A percentile compares a stretch with the other conserved stretches of the same genome.
These are phyloP conservation scores for Ceratocystis alfenasii DNA, from an alignment of 2,329 filamentous ascomycete species.

Conservation along the genomic window DNA sequence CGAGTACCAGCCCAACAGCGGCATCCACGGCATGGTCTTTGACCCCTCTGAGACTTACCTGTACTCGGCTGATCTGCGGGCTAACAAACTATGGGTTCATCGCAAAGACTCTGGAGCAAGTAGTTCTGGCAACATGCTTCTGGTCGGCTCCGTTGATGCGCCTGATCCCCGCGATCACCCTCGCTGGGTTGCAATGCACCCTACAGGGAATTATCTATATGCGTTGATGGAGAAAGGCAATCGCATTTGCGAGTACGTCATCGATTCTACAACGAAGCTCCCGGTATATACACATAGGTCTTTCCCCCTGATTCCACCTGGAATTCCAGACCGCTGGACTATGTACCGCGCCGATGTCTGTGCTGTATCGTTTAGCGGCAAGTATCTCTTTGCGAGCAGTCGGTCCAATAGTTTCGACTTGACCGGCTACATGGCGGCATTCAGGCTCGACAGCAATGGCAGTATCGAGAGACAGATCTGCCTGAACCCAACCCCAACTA, in stretches of 20 bases:
- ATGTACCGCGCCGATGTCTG: constrained; percentile 84
- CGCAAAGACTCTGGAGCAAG: constrained; percentile 39
- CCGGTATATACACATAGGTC: constrained; percentile 67
- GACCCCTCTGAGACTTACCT: constrained; percentile 61
- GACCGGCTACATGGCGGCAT: constrained; percentile 73
- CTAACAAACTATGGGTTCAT: constrained; percentile 77
- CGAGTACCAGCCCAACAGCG: constrained; percentile 55
- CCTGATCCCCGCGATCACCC: constrained; percentile 64
- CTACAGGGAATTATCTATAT: constrained; percentile 66
- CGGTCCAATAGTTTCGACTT: constrained; percentile 63
- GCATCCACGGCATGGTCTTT: constrained; percentile 75
- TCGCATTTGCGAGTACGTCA: constrained; percentile 65
- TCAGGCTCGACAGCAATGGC: constrained; percentile 56
- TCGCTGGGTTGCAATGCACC: constrained; percentile 78
- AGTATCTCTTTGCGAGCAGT: constrained; percentile 75
- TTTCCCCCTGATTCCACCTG: constrained; percentile 70
- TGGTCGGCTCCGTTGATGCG: constrained; percentile 62
- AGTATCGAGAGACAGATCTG: constrained; percentile 67
- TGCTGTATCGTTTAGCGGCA: constrained; percentile 53
- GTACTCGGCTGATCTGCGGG: constrained; percentile 66
- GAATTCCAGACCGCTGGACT: constrained; percentile 41
- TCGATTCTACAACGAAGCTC: constrained; percentile 60
- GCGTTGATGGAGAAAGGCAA: constrained; percentile 86
- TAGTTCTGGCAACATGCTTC: constrained; percentile 48
- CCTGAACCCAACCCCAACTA: constrained; percentile 73